A percentile compares a stretch with the other conserved stretches of the same genome.
Conservation (phyloP, 441 rosid genomes). For the Sinapis alba region DNA sequence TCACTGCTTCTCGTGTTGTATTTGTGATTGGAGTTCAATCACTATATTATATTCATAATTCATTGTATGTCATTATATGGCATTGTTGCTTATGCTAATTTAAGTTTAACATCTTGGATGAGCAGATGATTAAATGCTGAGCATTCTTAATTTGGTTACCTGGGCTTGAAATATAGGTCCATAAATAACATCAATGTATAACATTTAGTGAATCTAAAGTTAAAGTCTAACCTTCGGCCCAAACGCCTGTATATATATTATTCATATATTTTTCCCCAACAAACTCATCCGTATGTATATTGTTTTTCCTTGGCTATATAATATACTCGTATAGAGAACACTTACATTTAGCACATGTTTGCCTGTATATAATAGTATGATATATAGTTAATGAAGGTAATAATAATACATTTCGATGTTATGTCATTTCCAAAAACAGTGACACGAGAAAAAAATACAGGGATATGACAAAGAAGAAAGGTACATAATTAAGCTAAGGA, state of each 20-base stretch:
- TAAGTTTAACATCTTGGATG: background rate
- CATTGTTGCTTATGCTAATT: background rate
- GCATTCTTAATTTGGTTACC: background rate
- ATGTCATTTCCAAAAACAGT: slow-evolving; percentile 6
- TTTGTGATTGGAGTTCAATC: background rate
- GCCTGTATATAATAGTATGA: too few relatives aligned
- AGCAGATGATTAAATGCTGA: background rate
- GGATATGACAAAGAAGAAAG: background rate
- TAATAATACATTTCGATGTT: background rate
- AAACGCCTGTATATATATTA: background rate
- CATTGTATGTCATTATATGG: background rate
- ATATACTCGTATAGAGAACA: too few relatives aligned
- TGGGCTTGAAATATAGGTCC: slow-evolving; percentile 3
- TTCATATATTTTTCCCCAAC: background rate
- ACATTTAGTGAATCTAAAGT: background rate
- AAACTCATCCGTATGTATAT: background rate
- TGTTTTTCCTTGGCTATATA: background rate
- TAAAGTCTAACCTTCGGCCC: background rate
- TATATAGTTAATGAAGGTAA: too few relatives aligned
- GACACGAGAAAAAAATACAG: slow-evolving; percentile 5
- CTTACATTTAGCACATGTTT: too few relatives aligned
- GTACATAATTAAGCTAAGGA: background rate
- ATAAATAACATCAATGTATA: background rate
- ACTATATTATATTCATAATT: background rate
- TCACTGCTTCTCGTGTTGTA: background rate